Evolutionary conservation across 129 eudicot species (phyloP).

Genomic region (Tanacetum coccineum): DNA sequence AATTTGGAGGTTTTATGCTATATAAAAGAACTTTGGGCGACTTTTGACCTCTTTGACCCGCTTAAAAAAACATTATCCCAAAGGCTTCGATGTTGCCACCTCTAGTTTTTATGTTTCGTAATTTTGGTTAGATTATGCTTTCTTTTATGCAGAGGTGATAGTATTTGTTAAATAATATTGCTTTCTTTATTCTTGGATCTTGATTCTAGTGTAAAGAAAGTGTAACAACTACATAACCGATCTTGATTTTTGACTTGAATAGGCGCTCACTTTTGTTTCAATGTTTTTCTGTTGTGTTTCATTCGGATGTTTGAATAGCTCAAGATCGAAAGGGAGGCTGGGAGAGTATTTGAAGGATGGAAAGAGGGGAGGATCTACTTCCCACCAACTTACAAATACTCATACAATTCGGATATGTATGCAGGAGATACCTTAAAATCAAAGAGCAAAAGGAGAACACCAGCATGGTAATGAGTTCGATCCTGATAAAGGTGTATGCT

Average conservation of each 20-base stretch:
- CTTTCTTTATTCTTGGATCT: too few relatives aligned
- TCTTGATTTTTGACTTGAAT: slow-evolving; percentile 9
- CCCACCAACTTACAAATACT: slow-evolving; percentile 60
- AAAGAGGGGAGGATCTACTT: slow-evolving; percentile 60
- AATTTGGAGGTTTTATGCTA: background rate
- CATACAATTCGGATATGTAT: slow-evolving; percentile 49
- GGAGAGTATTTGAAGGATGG: slow-evolving; percentile 57
- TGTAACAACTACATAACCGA: background rate
- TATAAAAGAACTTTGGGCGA: background rate
- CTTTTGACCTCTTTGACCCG: background rate
- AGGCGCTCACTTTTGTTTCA: background rate
- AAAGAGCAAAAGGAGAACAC: slow-evolving; percentile 64
- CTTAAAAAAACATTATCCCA: background rate
- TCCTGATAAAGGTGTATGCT: slow-evolving; percentile 5
- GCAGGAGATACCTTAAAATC: slow-evolving; percentile 47
- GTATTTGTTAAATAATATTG: too few relatives aligned
- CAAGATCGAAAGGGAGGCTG: slow-evolving; percentile 57
- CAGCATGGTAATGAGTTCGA: slow-evolving; percentile 49
- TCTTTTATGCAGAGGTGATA: too few relatives aligned
- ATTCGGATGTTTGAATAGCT: slow-evolving; percentile 36
- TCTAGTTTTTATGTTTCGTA: too few relatives aligned
- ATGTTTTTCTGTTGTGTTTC: slow-evolving; percentile 1
- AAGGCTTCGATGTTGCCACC: too few relatives aligned
- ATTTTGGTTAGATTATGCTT: too few relatives aligned
- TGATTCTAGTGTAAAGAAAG: background rate